Percentiles rank a stretch among this genome's conserved stretches.
These are phyloP conservation scores for Knoxdaviesia proteae DNA, from an alignment of 2,329 filamentous ascomycete species.

Conservation along the genomic window DNA sequence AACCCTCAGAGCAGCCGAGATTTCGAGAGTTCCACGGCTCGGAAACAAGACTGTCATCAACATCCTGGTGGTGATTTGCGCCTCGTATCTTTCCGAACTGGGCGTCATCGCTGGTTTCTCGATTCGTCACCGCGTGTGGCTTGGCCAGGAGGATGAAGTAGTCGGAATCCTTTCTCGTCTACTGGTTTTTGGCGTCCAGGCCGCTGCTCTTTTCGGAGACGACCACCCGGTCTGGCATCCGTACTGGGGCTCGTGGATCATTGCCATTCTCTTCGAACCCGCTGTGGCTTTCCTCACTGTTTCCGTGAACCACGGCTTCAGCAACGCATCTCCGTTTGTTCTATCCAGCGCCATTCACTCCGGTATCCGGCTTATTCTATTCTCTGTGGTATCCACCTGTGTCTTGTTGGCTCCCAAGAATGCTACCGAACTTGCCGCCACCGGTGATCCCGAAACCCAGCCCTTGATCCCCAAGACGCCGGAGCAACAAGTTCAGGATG, in stretches of 20 bases:
- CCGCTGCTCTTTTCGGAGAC: slow-evolving; percentile 30
- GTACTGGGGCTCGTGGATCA: slow-evolving; percentile 38
- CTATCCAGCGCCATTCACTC: no score
- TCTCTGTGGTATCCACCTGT: no score
- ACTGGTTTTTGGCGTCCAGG: slow-evolving; percentile 40
- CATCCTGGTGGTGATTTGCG: slow-evolving; percentile 20
- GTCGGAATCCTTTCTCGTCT: slow-evolving; percentile 41
- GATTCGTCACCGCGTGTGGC: slow-evolving; percentile 15
- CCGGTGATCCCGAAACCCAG: slow-evolving; percentile 34
- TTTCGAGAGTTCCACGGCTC: background rate
- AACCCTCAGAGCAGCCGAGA: slow-evolving; percentile 14
- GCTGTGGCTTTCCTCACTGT: slow-evolving; percentile 15
- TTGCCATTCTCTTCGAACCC: slow-evolving; percentile 36
- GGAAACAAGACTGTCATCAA: slow-evolving; percentile 12
- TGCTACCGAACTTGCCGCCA: background rate
- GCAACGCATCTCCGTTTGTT: no score
- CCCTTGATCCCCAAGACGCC: slow-evolving; percentile 23
- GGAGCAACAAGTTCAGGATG: no score
- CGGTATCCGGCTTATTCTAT: no score
- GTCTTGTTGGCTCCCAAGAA: no score
- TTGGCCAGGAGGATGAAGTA: slow-evolving; percentile 23
- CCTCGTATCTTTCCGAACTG: slow-evolving; percentile 27
- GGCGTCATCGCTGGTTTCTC: slow-evolving; percentile 17
- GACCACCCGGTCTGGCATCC: slow-evolving; percentile 37
- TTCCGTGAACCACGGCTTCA: no score